Evolutionary conservation across 1,139 yeast species (phyloP).

Genomic region (Yamadazyma taylorii): DNA sequence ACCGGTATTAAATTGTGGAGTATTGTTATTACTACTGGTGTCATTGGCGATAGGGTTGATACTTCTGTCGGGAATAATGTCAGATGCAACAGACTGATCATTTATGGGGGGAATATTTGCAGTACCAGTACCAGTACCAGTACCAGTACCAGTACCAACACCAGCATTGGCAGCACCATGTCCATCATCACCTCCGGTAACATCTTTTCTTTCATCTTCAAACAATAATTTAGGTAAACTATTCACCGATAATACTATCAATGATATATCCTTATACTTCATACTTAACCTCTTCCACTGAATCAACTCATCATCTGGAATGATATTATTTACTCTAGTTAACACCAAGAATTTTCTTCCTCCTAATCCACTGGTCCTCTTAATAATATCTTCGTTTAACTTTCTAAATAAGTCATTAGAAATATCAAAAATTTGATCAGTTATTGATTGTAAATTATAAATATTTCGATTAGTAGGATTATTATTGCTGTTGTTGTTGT

Average conservation of each 20-base stretch:
- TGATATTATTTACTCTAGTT: conserved; percentile 67
- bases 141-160: not conserved
- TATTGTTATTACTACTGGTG: not conserved
- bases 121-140: too few relatives aligned
- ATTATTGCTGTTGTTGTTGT: not conserved
- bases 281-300: conserved; percentile 73
- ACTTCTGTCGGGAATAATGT: too few relatives aligned
- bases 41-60: not conserved
- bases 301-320: conserved; percentile 76
- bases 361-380: conserved; percentile 32
- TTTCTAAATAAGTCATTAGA: conserved; percentile 38
- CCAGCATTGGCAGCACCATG: not conserved
- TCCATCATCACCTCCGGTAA: not conserved
- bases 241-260: conserved; percentile 75
- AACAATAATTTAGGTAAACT: conserved; percentile 59
- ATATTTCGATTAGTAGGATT: conserved; percentile 16
- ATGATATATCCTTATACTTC: conserved; percentile 59
- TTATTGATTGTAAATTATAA: conserved; percentile 33
- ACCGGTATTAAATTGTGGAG: not conserved
- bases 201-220: conserved; percentile 5
- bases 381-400: conserved; percentile 34
- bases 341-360: conserved; percentile 66
- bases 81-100: too few relatives aligned
- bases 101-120: too few relatives aligned
- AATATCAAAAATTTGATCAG: conserved; percentile 42